Evolutionary conservation across 352 stramenopile species (phyloP), one percentile per base, ranked within the genome.

Genomic region (Peronospora farinosa): DNA sequence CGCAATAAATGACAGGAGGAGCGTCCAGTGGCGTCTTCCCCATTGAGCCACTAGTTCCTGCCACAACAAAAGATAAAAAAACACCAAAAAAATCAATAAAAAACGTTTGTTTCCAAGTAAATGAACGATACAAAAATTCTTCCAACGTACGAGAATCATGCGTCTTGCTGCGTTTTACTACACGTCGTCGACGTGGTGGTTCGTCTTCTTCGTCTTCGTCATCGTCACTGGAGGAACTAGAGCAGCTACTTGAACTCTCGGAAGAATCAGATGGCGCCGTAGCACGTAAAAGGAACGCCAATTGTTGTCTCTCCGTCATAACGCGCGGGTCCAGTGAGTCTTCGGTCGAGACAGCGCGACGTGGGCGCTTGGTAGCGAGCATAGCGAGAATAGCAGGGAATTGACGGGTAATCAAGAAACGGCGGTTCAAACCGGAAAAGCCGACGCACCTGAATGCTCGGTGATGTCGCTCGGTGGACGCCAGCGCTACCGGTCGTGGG

Each of bases 281-380:
- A 41, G 72, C 77, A 15, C 81, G 78, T 58, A 92, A 54, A 17
- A 92, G 53, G 55, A 92, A 92, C 47, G 81, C 81, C 40, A 92
- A 59, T 53, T 92, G 81, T 51, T 92, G 81, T 17, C 81, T 72
- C 60, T 92, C 81, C 0, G 81, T 92, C 81, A 92, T 92, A 33
- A 86, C 65, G 27, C 72, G 79, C 47, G 74, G 77, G 56, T 89
- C 62, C 45, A 64, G 47, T 17, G 52, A 54, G 45, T 68, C 55
- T 57, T 68, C 61, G 36, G 57, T 5, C 17, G 49, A 49, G 10
- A 47, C 52, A 28, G 60, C 46, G 39, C 61, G 61, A 25, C 61
- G 61, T 19, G 54, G 60, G 32, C 61, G 61, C 37, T 69, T 69
- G n/a, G 21, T 51, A 17, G 60, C 54, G 38, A 67, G 36, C 60